Percentiles rank a stretch among this genome's conserved stretches.
These are phyloP conservation scores for Fusarium hainanense DNA, from an alignment of 2,329 filamentous ascomycete genomes.

Conservation along the genomic window DNA sequence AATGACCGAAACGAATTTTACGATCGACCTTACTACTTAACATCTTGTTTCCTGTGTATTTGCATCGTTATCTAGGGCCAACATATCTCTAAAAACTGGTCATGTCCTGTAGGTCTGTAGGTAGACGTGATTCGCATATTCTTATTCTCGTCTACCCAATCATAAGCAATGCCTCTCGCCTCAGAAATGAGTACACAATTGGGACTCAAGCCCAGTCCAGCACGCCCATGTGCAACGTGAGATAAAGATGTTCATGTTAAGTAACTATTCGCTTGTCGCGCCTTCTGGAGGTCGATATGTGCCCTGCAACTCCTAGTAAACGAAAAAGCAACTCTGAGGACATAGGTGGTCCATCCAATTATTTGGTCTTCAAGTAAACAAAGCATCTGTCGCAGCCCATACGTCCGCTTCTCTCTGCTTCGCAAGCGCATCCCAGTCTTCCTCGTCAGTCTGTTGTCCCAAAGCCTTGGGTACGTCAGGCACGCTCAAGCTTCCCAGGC, in stretches of 20 bases:
- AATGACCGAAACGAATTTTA: conserved; percentile 7
- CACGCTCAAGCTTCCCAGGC: conserved; percentile 66
- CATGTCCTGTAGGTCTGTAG: background rate
- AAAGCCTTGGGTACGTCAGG: conserved; percentile 37
- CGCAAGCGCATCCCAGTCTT: conserved; percentile 30
- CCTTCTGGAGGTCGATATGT: background rate
- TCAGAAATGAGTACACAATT: background rate
- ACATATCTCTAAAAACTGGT: background rate
- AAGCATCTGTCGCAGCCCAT: conserved; percentile 57
- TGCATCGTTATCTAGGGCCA: background rate
- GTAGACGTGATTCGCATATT: background rate
- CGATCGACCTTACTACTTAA: background rate
- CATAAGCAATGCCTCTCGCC: background rate
- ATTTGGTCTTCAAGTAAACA: conserved; percentile 49
- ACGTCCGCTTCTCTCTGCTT: conserved; percentile 49
- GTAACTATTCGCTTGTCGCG: background rate
- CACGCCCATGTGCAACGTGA: background rate
- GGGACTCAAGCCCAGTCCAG: background rate
- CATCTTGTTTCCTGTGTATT: background rate
- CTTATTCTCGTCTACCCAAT: background rate
- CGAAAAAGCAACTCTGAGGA: background rate
- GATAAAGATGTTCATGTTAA: background rate
- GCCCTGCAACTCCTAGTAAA: background rate
- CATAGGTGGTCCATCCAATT: background rate
- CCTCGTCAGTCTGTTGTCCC: conserved; percentile 34